phyloP scores from a whole-genome alignment of 148 eudicot species.

The Bassia scoparia region DNA sequence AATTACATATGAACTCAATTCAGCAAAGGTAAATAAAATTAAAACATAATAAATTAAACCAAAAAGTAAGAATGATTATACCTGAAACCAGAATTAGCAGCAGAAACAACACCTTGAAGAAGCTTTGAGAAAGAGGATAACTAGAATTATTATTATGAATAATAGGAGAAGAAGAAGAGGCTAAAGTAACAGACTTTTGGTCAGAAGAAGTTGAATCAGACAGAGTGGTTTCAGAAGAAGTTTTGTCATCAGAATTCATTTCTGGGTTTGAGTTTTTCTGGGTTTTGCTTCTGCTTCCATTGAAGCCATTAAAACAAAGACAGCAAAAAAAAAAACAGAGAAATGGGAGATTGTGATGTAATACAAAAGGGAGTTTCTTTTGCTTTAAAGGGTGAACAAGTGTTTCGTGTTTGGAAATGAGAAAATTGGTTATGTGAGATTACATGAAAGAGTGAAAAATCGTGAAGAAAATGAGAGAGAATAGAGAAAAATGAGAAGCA shows the following conservation, averaged over 20 bases:
- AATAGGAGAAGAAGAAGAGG: conserved; percentile 14
- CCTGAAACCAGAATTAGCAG: conserved; percentile 41
- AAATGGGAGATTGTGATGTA: background rate
- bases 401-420: conserved; percentile 8
- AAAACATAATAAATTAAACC: background rate
- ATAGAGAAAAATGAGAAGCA: background rate
- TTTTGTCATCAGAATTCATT: background rate
- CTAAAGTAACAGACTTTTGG: background rate
- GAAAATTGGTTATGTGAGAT: conserved; percentile 9
- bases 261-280: conserved; percentile 20
- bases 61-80: no score
- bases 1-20: no score
- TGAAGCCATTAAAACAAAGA: conserved; percentile 21
- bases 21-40: no score
- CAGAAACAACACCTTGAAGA: conserved; percentile 37
- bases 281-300: conserved; percentile 19
- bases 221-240: conserved; percentile 4
- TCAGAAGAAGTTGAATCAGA: conserved; percentile 3
- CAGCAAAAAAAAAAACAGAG: background rate
- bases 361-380: background rate
- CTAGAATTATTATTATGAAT: background rate
- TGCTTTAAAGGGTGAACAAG: background rate
- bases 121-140: conserved; percentile 35
- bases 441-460: background rate
- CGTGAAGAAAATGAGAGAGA: background rate